These are phyloP conservation scores for Abelmoschus esculentus DNA, from an alignment of 345 rosid genomes.

Conservation along the genomic window DNA sequence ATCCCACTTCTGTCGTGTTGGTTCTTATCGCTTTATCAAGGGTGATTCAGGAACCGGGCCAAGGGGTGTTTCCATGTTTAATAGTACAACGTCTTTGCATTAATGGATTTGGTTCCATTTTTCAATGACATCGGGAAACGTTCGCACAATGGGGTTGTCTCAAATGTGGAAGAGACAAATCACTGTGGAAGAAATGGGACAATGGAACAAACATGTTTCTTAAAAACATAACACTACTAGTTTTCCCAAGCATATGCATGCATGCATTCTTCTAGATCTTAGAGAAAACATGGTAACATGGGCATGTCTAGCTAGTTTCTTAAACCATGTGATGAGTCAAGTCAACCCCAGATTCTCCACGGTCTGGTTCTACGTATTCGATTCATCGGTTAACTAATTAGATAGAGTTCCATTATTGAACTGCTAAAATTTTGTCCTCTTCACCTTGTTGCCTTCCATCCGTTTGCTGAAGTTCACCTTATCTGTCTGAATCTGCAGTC, in stretches of 20 bases:
- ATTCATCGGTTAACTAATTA: too few relatives aligned
- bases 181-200: constrained; percentile 22
- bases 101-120: constrained; percentile 5
- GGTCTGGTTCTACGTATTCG: too few relatives aligned
- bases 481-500: constrained; percentile 29
- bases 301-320: constrained; percentile 26
- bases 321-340: constrained; percentile 6
- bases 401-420: too few relatives aligned
- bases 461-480: neutral
- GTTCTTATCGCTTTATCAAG: neutral
- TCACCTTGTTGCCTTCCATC: too few relatives aligned
- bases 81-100: neutral
- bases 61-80: neutral
- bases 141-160: neutral
- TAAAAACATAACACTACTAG: constrained; percentile 8
- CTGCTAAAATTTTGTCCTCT: too few relatives aligned
- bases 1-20: neutral
- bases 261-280: constrained; percentile 21
- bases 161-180: neutral
- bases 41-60: neutral
- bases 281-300: constrained; percentile 49
- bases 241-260: constrained; percentile 24
- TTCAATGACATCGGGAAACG: constrained; percentile 5
- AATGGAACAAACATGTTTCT: constrained; percentile 58
- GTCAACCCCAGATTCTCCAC: constrained; percentile 4